Evolutionary conservation across 148 eudicot species (phyloP).

Genomic region (Tetragonia tetragonoides): DNA sequence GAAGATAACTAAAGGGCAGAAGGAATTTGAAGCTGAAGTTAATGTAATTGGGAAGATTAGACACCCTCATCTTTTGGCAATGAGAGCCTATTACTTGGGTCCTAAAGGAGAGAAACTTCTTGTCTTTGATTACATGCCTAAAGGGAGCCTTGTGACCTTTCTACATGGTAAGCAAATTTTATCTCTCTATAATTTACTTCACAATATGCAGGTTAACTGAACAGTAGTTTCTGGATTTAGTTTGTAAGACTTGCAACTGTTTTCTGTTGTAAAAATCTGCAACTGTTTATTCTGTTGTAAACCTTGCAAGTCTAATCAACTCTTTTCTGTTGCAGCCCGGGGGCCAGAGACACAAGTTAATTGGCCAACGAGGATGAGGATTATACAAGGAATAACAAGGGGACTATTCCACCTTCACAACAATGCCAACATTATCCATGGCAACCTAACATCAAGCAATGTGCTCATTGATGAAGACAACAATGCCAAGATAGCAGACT

Average conservation of each 20-base stretch:
- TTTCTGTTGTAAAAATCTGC: neutral
- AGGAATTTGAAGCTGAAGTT: slow-evolving; percentile 81
- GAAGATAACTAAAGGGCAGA: slow-evolving; percentile 69
- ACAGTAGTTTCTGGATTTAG: no score
- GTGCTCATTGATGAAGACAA: slow-evolving; percentile 60
- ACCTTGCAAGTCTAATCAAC: neutral
- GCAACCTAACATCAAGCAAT: slow-evolving; percentile 84
- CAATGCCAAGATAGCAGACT: slow-evolving; percentile 62
- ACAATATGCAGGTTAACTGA: neutral
- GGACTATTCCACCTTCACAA: slow-evolving; percentile 75
- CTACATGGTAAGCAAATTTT: slow-evolving; percentile 57
- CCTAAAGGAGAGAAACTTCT: slow-evolving; percentile 96
- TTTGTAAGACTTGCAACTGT: no score
- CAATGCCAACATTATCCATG: slow-evolving; percentile 64
- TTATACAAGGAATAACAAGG: slow-evolving; percentile 56
- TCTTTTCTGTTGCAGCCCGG: slow-evolving; percentile 40
- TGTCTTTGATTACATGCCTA: slow-evolving; percentile 83
- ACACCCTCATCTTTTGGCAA: slow-evolving; percentile 78
- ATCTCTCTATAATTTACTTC: neutral
- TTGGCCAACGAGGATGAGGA: slow-evolving; percentile 76
- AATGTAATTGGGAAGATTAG: slow-evolving; percentile 72
- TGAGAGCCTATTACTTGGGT: slow-evolving; percentile 87
- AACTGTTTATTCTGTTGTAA: neutral
- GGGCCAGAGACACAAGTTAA: slow-evolving; percentile 51
- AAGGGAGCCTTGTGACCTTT: slow-evolving; percentile 72